A percentile compares a stretch with the other conserved stretches of the same genome.
Conservation (phyloP, 2,329 filamentous ascomycete genomes). For the Xylaria sp. region DNA sequence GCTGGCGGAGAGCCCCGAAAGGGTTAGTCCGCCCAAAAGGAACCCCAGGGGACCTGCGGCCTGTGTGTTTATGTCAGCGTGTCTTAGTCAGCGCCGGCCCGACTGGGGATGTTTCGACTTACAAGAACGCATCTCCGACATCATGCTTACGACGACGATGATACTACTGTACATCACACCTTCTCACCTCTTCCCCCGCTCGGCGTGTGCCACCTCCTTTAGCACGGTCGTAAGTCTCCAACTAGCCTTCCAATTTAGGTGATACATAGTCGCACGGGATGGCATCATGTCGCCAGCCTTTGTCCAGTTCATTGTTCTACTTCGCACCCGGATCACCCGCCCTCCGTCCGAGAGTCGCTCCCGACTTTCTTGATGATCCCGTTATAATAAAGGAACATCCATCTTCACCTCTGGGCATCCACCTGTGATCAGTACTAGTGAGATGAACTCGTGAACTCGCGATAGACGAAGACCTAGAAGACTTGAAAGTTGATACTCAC, state of each 20-base stretch:
- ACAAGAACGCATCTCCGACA: neutral
- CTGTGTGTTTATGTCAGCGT: too few relatives aligned
- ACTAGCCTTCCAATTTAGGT: neutral
- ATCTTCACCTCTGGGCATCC: too few relatives aligned
- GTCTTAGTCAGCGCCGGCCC: too few relatives aligned
- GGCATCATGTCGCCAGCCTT: too few relatives aligned
- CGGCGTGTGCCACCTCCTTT: too few relatives aligned
- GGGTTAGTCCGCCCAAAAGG: slow-evolving; percentile 8
- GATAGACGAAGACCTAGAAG: too few relatives aligned
- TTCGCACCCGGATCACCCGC: too few relatives aligned
- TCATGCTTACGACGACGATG: neutral
- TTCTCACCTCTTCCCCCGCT: neutral
- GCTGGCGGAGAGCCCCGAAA: neutral
- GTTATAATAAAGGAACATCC: neutral
- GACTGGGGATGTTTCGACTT: neutral
- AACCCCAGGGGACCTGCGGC: too few relatives aligned
- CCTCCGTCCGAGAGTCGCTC: too few relatives aligned
- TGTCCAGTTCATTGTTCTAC: too few relatives aligned
- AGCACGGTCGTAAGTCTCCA: too few relatives aligned
- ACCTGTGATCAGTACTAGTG: neutral
- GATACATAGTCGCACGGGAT: neutral
- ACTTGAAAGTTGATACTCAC: neutral
- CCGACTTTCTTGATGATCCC: neutral
- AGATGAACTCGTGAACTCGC: neutral
- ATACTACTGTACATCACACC: neutral